Evolutionary conservation across 306 rosid species (phyloP).

Genomic region (Corylus heterophylla): DNA sequence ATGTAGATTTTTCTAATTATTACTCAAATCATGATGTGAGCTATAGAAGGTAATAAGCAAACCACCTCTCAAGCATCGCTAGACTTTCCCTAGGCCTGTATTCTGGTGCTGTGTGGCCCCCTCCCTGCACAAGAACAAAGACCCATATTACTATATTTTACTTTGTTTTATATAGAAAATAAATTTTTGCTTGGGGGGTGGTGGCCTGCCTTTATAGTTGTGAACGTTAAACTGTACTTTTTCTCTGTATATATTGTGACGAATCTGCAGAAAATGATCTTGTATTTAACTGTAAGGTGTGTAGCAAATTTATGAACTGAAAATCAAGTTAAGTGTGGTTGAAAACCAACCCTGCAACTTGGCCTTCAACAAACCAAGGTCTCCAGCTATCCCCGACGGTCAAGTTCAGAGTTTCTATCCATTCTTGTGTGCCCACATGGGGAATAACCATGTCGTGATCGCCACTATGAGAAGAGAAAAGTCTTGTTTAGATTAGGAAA

Average conservation of each 20-base stretch:
- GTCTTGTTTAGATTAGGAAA: no score
- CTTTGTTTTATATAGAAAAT: background rate
- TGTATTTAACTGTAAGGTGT: background rate
- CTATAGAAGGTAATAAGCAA: background rate
- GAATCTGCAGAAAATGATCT: conserved; percentile 23
- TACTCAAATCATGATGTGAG: background rate
- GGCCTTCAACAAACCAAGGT: conserved; percentile 60
- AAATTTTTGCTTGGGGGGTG: background rate
- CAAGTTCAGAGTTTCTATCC: conserved; percentile 48
- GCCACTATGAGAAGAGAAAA: conserved; percentile 19
- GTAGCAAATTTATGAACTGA: background rate
- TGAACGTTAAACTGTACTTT: conserved; percentile 28
- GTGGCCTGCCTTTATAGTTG: conserved; percentile 44
- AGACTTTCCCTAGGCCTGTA: conserved; percentile 27
- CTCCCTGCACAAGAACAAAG: conserved; percentile 11
- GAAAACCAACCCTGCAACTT: conserved; percentile 50
- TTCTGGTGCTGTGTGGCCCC: conserved; percentile 38
- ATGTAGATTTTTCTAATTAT: background rate
- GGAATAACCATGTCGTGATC: conserved; percentile 49
- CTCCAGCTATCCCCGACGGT: conserved; percentile 41
- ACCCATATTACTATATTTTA: background rate
- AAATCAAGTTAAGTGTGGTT: background rate
- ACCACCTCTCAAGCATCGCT: conserved; percentile 31
- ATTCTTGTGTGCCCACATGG: conserved; percentile 36
- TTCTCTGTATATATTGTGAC: conserved; percentile 1